phyloP scores from a whole-genome alignment of 768 basidiomycete species.

The Mycena crocata region DNA sequence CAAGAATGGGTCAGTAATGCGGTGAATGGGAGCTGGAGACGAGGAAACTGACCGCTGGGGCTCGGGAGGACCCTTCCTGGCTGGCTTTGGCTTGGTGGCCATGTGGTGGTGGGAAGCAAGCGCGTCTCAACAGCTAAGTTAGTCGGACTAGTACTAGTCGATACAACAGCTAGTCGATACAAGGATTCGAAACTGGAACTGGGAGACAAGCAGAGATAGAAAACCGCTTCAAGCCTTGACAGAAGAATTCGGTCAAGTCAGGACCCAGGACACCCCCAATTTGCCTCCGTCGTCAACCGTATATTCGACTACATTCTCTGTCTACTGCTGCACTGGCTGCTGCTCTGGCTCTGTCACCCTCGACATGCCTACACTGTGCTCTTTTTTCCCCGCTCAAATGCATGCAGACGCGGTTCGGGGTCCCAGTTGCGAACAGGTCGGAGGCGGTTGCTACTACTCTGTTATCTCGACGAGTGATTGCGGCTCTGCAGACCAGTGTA shows the following conservation, averaged over 20 bases:
- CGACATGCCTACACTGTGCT: too few relatives aligned
- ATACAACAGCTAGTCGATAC: background rate
- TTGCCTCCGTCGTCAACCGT: slow-evolving; percentile 21
- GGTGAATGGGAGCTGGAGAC: slow-evolving; percentile 29
- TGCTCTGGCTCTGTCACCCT: too few relatives aligned
- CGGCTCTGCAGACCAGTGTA: too few relatives aligned
- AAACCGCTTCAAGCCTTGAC: slow-evolving; percentile 2
- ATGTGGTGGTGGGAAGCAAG: slow-evolving; percentile 56
- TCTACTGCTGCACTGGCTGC: too few relatives aligned
- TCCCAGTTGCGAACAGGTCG: too few relatives aligned
- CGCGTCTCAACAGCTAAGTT: background rate
- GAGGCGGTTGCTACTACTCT: too few relatives aligned
- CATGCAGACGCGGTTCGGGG: too few relatives aligned
- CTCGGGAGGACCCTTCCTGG: slow-evolving; percentile 73
- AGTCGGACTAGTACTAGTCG: background rate
- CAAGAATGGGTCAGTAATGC: slow-evolving; percentile 25
- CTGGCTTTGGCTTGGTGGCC: slow-evolving; percentile 73
- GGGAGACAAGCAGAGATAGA: background rate
- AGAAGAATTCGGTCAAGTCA: background rate
- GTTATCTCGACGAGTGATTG: too few relatives aligned
- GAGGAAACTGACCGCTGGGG: slow-evolving; percentile 58
- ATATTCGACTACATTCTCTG: too few relatives aligned
- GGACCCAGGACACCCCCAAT: slow-evolving; percentile 9
- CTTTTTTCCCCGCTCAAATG: too few relatives aligned
- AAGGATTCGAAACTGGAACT: background rate